Conservation (phyloP, 306 rosid genomes). For the Pterocarpus santalinus region DNA sequence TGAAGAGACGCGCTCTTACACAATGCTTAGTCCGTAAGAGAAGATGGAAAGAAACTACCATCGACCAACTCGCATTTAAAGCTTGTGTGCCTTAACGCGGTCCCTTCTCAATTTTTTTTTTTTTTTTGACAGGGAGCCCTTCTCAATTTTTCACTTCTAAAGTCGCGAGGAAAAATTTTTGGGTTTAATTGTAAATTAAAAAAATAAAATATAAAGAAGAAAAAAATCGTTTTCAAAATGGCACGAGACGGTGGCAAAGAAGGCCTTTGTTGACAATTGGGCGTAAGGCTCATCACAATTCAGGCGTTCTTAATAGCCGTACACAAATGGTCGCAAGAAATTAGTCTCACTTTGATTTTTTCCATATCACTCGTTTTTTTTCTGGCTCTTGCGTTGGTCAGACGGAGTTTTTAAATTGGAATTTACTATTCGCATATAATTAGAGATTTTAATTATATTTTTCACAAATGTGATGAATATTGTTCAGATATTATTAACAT, state of each 20-base stretch:
- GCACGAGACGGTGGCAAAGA: constrained; percentile 42
- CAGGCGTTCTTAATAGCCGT: constrained; percentile 1
- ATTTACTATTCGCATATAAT: too few relatives aligned
- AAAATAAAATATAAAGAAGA: neutral
- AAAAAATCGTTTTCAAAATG: constrained; percentile 22
- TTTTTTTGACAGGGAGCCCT: neutral
- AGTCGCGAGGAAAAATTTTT: constrained; percentile 4
- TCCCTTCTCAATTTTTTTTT: constrained; percentile 36
- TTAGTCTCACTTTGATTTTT: constrained; percentile 11
- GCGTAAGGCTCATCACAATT: neutral
- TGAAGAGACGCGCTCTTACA: constrained; percentile 30
- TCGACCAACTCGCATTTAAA: constrained; percentile 94
- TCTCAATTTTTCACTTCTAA: neutral
- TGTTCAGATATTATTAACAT: too few relatives aligned
- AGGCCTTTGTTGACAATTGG: constrained; percentile 43
- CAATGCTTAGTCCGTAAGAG: constrained; percentile 66
- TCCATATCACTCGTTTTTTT: constrained; percentile 46
- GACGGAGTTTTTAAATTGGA: neutral
- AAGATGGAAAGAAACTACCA: constrained; percentile 52
- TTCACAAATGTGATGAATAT: too few relatives aligned
- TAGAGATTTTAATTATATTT: too few relatives aligned
- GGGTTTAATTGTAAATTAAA: constrained; percentile 6
- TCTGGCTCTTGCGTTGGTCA: constrained; percentile 14
- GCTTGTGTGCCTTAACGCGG: constrained; percentile 55
- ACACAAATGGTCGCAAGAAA: constrained; percentile 47